phyloP scores from a whole-genome alignment of 495 filamentous ascomycete species.

The Thermothielavioides terrestris region DNA sequence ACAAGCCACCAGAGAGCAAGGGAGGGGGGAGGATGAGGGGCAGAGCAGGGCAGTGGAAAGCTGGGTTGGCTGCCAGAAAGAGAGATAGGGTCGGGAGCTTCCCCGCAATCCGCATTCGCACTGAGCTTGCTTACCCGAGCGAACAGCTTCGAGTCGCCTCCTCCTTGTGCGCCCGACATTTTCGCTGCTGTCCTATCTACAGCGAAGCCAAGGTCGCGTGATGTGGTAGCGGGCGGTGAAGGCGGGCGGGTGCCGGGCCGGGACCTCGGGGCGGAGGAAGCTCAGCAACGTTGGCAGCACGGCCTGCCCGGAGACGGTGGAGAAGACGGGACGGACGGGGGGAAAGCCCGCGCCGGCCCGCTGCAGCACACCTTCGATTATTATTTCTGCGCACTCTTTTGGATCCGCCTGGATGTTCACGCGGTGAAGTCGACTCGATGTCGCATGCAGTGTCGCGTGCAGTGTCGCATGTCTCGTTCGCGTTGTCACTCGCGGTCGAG shows the following conservation, averaged over 20 bases:
- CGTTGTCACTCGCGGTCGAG: neutral
- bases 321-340: neutral
- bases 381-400: too few relatives aligned
- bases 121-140: constrained; percentile 70
- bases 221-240: neutral
- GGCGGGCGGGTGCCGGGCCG: neutral
- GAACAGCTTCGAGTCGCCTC: constrained; percentile 98
- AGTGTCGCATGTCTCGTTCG: neutral
- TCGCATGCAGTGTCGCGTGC: neutral
- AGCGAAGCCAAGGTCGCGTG: neutral
- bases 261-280: neutral
- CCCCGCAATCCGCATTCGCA: neutral
- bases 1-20: too few relatives aligned
- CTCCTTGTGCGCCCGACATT: constrained; percentile 63
- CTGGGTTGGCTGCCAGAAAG: neutral
- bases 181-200: constrained; percentile 14
- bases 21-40: neutral
- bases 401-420: neutral
- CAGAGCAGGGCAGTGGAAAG: neutral
- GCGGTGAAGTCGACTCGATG: neutral
- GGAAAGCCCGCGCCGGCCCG: neutral
- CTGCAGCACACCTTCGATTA: too few relatives aligned
- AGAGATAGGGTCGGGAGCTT: neutral
- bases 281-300: too few relatives aligned
- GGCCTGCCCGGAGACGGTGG: neutral